Evolutionary conservation across 352 stramenopile species (phyloP), one percentile per base, ranked within the genome.

Genomic region (Phytopythium helicoides): DNA sequence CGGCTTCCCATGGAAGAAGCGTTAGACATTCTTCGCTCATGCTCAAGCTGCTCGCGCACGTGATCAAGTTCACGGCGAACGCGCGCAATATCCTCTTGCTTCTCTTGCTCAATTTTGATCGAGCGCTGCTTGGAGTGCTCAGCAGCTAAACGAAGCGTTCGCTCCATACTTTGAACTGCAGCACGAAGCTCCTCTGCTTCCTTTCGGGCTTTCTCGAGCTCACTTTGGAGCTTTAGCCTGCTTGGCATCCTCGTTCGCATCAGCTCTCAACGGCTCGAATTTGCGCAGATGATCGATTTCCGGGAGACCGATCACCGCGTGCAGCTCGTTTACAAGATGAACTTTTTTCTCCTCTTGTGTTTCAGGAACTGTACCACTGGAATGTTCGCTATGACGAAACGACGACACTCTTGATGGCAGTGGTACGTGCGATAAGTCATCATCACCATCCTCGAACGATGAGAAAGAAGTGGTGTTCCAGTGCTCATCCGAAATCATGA

Each of bases 301-400:
- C 0, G 83, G 83, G 1, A 93, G 62, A 6, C 81, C 82, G 31
- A 93, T 87, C 33, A 66, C 73, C 18, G 65, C 44, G 42, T 90
- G 83, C 18, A 91, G 62, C 55, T 93, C 83, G 35, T 93, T 93
- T 26, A 93, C 65, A n/a, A 93, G 64, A n/a, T 58, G 62, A 1
- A 78, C 64, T 47, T 91, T 91, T 44, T 89, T 73, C 11, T 49
- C 56, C 47, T 87, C 80, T 3, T 68, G 56, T 8, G 35, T 22
- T 38, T 23, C 28, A 10, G 47, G 14, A 3, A n/a, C 22, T 18
- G 26, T 9, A 22, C 1, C 25, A 35, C 3, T 31, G 36, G 15
- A 36, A 42, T 34, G 23, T 23, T 23, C 31, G 31, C 16, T 34
- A n/a, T 23, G 40, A n/a, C 22, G 22, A 18, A 51, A 38, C 6